These are phyloP conservation scores for Mollisia scopiformis DNA, from an alignment of 2,329 filamentous ascomycete genomes.

Conservation along the genomic window DNA sequence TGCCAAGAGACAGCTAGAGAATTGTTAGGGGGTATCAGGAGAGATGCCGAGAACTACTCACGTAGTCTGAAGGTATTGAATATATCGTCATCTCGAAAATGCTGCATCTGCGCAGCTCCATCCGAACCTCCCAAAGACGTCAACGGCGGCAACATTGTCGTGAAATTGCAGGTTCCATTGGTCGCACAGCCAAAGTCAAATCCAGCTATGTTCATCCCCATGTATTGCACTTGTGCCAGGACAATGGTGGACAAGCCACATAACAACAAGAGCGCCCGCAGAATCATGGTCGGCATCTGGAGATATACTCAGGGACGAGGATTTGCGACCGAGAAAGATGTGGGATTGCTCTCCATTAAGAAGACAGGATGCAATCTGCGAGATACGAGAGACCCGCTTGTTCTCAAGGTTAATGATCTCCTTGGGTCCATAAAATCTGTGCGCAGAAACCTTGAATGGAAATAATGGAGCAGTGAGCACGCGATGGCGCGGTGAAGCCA, in stretches of 20 bases:
- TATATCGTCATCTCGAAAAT: constrained; percentile 47
- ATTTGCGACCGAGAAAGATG: not conserved
- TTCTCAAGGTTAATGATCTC: not conserved
- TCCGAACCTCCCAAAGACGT: constrained; percentile 35
- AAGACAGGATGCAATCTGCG: not conserved
- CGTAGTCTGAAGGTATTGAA: constrained; percentile 60
- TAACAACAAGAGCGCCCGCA: not conserved
- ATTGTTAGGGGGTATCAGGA: not conserved
- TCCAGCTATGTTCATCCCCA: constrained; percentile 9
- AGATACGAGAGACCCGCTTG: not conserved
- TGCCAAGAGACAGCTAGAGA: constrained; percentile 56
- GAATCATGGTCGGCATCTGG: not conserved
- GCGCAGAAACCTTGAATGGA: not conserved
- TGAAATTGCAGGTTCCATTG: not conserved
- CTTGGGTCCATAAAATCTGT: not conserved
- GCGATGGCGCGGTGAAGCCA: too few species aligned
- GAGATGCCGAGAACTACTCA: not conserved
- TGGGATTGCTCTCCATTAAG: not conserved
- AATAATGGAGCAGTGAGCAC: too few species aligned
- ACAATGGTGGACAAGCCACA: not conserved
- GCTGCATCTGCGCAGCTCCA: constrained; percentile 30
- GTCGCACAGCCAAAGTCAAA: constrained; percentile 12
- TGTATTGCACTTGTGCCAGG: not conserved
- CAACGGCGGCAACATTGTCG: constrained; percentile 35
- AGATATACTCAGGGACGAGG: not conserved